Percentiles rank a stretch among this genome's conserved stretches.
phyloP scores from a whole-genome alignment of 1,139 yeast genomes.

The Williopsis jadinii region DNA sequence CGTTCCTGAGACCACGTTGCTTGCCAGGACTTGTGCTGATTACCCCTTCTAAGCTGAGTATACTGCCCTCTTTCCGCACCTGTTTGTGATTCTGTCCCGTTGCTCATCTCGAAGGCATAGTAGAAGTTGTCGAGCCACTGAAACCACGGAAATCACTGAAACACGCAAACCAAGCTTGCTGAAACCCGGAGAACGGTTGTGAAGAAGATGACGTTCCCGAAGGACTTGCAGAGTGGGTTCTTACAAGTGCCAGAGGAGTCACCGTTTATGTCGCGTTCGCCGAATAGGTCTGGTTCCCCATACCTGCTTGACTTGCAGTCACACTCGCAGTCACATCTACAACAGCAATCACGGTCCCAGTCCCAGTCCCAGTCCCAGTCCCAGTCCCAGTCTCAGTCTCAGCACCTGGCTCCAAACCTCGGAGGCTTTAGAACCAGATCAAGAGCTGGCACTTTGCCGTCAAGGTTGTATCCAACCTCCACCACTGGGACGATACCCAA shows the following conservation, averaged over 20 bases:
- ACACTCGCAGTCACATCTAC: slow-evolving; percentile 11
- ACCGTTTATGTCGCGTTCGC: slow-evolving; percentile 18
- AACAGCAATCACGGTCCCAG: slow-evolving; percentile 9
- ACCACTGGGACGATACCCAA: slow-evolving; percentile 3
- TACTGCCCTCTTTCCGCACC: too few species aligned
- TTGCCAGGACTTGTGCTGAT: too few species aligned
- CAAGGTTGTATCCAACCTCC: slow-evolving; percentile 28
- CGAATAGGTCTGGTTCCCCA: slow-evolving; percentile 22
- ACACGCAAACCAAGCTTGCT: too few species aligned
- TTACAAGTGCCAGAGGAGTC: slow-evolving; percentile 14
- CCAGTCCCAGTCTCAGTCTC: slow-evolving; percentile 13
- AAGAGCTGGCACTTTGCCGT: slow-evolving; percentile 53
- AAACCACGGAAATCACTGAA: too few species aligned
- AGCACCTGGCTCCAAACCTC: slow-evolving; percentile 6
- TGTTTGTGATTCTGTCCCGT: too few species aligned
- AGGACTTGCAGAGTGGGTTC: slow-evolving; percentile 8
- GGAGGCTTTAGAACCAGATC: slow-evolving; percentile 36
- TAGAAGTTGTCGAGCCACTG: too few species aligned
- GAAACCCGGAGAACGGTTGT: too few species aligned
- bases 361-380: slow-evolving; percentile 5
- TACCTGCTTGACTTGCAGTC: too few species aligned
- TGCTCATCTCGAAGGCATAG: too few species aligned
- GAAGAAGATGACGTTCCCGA: too few species aligned
- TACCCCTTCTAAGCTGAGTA: too few species aligned
- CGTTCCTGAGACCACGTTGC: too few species aligned